Conservation (phyloP, 192 early-diverging fungal species). For the Mortierella hygrophila region DNA sequence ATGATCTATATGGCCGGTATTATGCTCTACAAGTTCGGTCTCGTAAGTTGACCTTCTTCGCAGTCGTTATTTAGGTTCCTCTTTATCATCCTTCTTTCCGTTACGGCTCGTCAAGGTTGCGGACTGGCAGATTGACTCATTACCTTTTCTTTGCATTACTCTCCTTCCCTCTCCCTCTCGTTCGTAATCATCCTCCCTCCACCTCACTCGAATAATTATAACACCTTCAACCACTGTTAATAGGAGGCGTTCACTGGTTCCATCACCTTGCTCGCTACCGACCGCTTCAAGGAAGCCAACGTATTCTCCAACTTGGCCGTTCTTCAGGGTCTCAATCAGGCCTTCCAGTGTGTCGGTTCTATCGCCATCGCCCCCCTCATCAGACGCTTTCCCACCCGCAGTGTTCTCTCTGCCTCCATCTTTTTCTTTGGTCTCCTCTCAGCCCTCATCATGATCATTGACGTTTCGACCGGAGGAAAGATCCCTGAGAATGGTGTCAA, state of each 20-base stretch:
- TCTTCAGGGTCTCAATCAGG: conserved; percentile 60
- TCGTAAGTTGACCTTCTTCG: conserved; percentile 39
- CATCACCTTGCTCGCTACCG: conserved; percentile 29
- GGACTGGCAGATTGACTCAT: too few relatives aligned
- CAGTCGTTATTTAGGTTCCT: background rate
- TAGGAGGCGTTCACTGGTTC: conserved; percentile 44
- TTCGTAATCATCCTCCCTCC: background rate
- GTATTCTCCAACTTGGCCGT: conserved; percentile 17
- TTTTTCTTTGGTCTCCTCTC: conserved; percentile 58
- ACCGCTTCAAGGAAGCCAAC: conserved; percentile 11
- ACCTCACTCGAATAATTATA: background rate
- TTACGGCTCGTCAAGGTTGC: background rate
- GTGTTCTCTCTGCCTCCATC: conserved; percentile 61
- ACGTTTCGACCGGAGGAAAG: conserved; percentile 65
- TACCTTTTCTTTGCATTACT: too few relatives aligned
- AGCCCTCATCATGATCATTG: conserved; percentile 63
- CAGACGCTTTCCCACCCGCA: conserved; percentile 54
- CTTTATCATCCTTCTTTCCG: background rate
- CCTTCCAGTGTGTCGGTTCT: conserved; percentile 66
- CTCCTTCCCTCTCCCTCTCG: background rate
- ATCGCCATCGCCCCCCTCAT: conserved; percentile 66
- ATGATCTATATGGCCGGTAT: conserved; percentile 68
- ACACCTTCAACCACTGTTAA: conserved; percentile 24
- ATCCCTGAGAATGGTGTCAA: conserved; percentile 19
- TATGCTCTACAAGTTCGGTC: conserved; percentile 70